These are phyloP conservation scores for Erodium texanum DNA, from an alignment of 441 rosid species.

Conservation along the genomic window DNA sequence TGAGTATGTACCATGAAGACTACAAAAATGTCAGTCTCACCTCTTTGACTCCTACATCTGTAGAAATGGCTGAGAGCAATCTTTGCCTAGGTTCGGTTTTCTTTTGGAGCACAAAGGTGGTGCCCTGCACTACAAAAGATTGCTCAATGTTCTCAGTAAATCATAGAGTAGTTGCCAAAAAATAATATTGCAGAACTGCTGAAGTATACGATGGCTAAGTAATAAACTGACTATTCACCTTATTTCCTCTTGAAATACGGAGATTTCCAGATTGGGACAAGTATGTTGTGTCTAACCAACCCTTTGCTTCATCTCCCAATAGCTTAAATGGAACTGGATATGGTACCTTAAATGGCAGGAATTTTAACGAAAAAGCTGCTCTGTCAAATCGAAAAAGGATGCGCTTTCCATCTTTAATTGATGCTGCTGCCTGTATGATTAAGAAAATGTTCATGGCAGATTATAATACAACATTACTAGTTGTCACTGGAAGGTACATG, in stretches of 20 bases:
- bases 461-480: not conserved
- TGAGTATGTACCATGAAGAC: not conserved
- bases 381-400: slow-evolving; percentile 67
- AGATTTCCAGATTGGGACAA: slow-evolving; percentile 78
- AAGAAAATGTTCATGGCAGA: not conserved
- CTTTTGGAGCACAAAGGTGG: slow-evolving; percentile 92
- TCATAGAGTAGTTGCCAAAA: not conserved
- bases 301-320: slow-evolving; percentile 94
- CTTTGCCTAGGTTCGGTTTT: slow-evolving; percentile 66
- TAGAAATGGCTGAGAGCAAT: slow-evolving; percentile 59
- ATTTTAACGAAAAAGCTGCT: slow-evolving; percentile 70
- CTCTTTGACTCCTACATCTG: slow-evolving; percentile 42
- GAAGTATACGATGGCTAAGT: not conserved
- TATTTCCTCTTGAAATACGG: slow-evolving; percentile 85
- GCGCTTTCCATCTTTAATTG: slow-evolving; percentile 48
- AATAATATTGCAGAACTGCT: not conserved
- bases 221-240: slow-evolving; percentile 40
- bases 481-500: not conserved
- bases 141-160: slow-evolving; percentile 22
- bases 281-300: slow-evolving; percentile 84
- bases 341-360: slow-evolving; percentile 83
- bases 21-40: slow-evolving; percentile 24
- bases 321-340: slow-evolving; percentile 90
- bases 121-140: slow-evolving; percentile 77
- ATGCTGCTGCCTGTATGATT: slow-evolving; percentile 60